Evolutionary conservation across 495 filamentous ascomycete genomes (phyloP), one percentile per base, ranked within the genome.

Genomic region (Talaromyces wortmannii): DNA sequence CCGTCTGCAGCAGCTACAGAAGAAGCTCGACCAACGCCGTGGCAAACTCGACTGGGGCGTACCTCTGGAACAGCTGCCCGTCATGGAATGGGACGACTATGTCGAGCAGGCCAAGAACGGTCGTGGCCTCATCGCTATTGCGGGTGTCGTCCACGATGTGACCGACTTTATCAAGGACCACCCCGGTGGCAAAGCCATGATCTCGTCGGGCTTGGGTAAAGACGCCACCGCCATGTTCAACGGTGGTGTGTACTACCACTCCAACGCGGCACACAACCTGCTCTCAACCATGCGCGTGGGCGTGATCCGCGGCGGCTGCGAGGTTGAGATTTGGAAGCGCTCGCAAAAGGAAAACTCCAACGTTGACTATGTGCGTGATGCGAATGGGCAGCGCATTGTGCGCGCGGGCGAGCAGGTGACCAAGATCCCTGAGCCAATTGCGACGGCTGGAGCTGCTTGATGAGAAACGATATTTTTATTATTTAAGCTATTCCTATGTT

Each of bases 211-310:
- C 47, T 83, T 98, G 45, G 94, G 94, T 74, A 98, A 98, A 80
- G 94, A 98, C 63, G 94, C 94, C 53, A 97, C 94, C 11, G 91
- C 92, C 65, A 95, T 96, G 78, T 98, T 98, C 85, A 98, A 98
- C 79, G 94, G 94, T 59, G 94, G 94, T 75, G 88, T 98, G 56
- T 98, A 98, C 78, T 88, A 90, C 68, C 94, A 98, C 80, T 92
- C 88, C 63, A 98, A 98, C 74, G 94, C 89, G 53, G 94, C 94
- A 49, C 94, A 98, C 83, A 98, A 98, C 77, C 78, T 97, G 33
- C 83, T 98, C 48, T 92, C 89, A 13, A 97, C 91, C 61, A 96
- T 97, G 90, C 83, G 94, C 61, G 88, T 98, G 5, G 94, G 91
- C 74, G 94, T 98, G 48, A 88, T 98, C 56, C 91, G 94, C 52